These are phyloP conservation scores for Marasmius oreades DNA, from an alignment of 1,284 basidiomycete species.

Conservation along the genomic window DNA sequence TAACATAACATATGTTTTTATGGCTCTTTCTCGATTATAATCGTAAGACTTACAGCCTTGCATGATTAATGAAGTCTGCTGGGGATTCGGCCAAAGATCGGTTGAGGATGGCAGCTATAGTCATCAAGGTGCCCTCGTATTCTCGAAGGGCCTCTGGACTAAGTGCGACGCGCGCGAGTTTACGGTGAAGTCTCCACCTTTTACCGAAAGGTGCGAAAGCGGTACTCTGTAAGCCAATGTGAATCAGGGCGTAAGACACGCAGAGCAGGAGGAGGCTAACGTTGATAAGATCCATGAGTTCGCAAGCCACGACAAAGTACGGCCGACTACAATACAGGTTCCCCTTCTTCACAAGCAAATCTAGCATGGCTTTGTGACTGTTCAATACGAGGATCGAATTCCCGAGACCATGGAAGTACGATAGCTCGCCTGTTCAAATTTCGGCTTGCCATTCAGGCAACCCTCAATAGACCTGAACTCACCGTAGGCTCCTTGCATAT, in stretches of 20 bases:
- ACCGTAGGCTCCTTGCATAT: no score
- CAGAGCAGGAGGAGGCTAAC: conserved; percentile 13
- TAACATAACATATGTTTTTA: conserved; percentile 7
- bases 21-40: background rate
- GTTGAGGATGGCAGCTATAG: conserved; percentile 15
- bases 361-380: no score
- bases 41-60: conserved; percentile 22
- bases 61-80: conserved; percentile 19
- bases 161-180: conserved; percentile 22
- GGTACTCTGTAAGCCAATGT: conserved; percentile 17
- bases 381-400: no score
- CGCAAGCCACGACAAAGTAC: conserved; percentile 28
- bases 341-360: no score
- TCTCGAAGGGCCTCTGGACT: conserved; percentile 20
- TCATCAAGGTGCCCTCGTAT: conserved; percentile 21
- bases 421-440: no score
- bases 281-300: conserved; percentile 29
- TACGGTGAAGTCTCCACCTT: conserved; percentile 24
- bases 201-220: conserved; percentile 20
- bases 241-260: background rate
- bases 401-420: no score
- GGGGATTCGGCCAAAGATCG: conserved; percentile 18
- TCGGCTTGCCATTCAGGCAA: no score
- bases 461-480: no score
- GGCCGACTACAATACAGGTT: conserved; percentile 31